These are phyloP conservation scores for Oryza brachyantha DNA, from an alignment of 176 grass and related monocot genomes.

Conservation along the genomic window DNA sequence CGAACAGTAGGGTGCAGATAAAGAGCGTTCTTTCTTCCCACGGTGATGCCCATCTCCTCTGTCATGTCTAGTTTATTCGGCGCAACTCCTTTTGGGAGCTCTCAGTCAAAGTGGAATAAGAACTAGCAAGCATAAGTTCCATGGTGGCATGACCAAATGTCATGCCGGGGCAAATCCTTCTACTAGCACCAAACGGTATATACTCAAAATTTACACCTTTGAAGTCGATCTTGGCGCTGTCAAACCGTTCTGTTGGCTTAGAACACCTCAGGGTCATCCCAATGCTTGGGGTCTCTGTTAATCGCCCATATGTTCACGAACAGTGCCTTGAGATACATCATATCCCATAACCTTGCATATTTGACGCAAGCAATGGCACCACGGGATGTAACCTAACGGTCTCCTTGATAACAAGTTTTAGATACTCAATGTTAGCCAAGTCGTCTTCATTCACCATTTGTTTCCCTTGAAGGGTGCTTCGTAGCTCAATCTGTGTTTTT, in stretches of 20 bases:
- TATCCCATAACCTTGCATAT: constrained; percentile 27
- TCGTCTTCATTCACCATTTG: constrained; percentile 28
- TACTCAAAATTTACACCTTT: constrained; percentile 22
- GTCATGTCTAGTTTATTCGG: too few relatives aligned
- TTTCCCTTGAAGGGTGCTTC: neutral
- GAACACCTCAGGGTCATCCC: constrained; percentile 30
- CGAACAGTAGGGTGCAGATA: too few relatives aligned
- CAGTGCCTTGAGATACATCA: constrained; percentile 23
- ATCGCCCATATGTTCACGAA: constrained; percentile 42
- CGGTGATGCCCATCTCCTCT: too few relatives aligned
- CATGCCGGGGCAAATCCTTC: constrained; percentile 40
- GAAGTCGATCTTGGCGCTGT: neutral
- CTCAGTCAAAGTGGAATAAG: too few relatives aligned
- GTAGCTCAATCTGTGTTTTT: constrained; percentile 34
- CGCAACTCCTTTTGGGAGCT: too few relatives aligned
- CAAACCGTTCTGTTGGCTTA: constrained; percentile 38
- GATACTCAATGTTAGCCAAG: constrained; percentile 22
- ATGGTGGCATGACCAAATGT: neutral
- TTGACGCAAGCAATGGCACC: constrained; percentile 23
- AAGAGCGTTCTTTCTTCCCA: too few relatives aligned
- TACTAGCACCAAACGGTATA: constrained; percentile 38
- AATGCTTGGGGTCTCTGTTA: constrained; percentile 25
- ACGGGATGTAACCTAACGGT: constrained; percentile 40
- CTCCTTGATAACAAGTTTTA: constrained; percentile 49
- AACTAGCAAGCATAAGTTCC: too few relatives aligned